Evolutionary conservation across 345 rosid genomes (phyloP).

Genomic region (Citrus unshiu): DNA sequence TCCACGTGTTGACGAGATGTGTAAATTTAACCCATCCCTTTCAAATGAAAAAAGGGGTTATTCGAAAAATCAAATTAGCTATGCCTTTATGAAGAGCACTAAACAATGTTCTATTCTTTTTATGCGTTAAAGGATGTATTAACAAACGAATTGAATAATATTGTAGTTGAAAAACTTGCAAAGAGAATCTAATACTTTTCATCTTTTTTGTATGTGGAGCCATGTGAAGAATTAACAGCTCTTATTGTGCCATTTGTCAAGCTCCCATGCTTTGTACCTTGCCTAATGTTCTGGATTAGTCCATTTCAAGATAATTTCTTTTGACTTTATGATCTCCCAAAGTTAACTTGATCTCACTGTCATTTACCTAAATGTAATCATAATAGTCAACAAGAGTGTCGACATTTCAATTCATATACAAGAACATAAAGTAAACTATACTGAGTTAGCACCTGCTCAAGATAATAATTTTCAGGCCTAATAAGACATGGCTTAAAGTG

Average conservation of each 20-base stretch:
- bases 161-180: background rate
- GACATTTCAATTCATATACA: background rate
- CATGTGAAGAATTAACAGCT: background rate
- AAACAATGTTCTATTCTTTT: background rate
- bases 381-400: background rate
- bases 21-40: background rate
- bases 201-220: background rate
- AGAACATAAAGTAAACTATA: background rate
- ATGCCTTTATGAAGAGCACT: background rate
- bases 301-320: no score
- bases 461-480: no score
- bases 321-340: no score
- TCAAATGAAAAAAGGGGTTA: background rate
- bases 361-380: background rate
- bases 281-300: background rate
- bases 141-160: background rate
- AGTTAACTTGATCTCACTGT: no score
- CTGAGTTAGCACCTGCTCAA: no score
- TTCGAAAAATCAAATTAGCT: background rate
- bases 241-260: slow-evolving; percentile 2
- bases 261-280: background rate
- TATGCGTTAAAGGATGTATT: background rate
- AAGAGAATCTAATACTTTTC: slow-evolving; percentile 6
- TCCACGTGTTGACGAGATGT: background rate
- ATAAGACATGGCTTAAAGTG: no score